Percentiles rank a stretch among this genome's conserved stretches.
Conservation (phyloP, 192 early-diverging fungal species). For the Helicostylum pulchrum region DNA sequence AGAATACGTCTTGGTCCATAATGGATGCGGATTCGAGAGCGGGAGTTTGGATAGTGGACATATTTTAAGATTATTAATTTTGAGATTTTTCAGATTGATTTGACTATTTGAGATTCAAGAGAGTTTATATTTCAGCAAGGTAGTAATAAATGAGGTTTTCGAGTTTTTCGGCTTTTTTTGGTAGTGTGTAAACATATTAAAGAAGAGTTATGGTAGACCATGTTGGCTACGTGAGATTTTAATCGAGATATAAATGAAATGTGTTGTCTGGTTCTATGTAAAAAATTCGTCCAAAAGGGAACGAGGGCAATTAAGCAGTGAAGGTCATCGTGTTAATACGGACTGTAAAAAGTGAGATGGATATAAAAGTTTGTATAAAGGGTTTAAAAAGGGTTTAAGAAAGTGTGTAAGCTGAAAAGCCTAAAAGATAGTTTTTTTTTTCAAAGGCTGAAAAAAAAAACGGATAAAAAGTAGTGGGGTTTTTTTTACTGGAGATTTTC, state of each 20-base stretch:
- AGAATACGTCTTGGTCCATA: constrained; percentile 24
- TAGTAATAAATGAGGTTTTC: constrained; percentile 15
- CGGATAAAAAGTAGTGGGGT: not conserved
- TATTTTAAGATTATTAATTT: not conserved
- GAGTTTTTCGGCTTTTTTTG: constrained; percentile 28
- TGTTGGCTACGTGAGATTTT: constrained; percentile 15
- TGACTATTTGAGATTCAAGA: too few relatives aligned
- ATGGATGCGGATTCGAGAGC: constrained; percentile 4
- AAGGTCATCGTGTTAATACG: constrained; percentile 1
- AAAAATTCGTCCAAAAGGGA: constrained; percentile 7
- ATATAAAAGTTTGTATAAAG: not conserved
- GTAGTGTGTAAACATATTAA: constrained; percentile 22
- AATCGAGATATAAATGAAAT: constrained; percentile 6
- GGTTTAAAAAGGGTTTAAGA: too few relatives aligned
- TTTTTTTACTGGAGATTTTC: too few relatives aligned
- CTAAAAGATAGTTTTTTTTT: too few relatives aligned
- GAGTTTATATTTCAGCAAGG: constrained; percentile 3
- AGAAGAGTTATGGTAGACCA: constrained; percentile 22
- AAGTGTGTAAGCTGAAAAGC: too few relatives aligned
- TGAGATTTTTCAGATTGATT: too few relatives aligned
- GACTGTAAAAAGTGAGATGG: not conserved
- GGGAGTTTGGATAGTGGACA: constrained; percentile 20
- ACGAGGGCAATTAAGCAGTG: constrained; percentile 17
- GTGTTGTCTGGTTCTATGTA: not conserved
- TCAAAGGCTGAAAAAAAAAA: not conserved